These are phyloP conservation scores for Xylariaceae sp. DNA, from an alignment of 2,329 filamentous ascomycete genomes.

Conservation along the genomic window DNA sequence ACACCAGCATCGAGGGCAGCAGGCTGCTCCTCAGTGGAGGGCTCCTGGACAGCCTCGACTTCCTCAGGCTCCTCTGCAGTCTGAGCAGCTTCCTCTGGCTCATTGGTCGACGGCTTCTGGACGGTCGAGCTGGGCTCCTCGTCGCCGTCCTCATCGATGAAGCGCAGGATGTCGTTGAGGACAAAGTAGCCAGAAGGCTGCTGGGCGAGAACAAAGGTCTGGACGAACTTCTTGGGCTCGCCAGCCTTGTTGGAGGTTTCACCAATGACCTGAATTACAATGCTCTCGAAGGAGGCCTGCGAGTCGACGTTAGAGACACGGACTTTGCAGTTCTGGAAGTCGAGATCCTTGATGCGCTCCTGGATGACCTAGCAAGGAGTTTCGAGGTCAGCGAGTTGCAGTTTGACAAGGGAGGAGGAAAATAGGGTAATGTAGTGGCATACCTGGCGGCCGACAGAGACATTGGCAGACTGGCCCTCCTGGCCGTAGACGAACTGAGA, in stretches of 20 bases:
- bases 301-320: slow-evolving; percentile 97
- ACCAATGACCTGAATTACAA: slow-evolving; percentile 96
- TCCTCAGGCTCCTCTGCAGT: slow-evolving; percentile 30
- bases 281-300: slow-evolving; percentile 86
- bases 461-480: slow-evolving; percentile 82
- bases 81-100: slow-evolving; percentile 26
- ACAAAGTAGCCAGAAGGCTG: slow-evolving; percentile 98
- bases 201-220: slow-evolving; percentile 94
- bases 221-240: slow-evolving; percentile 91
- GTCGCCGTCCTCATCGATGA: slow-evolving; percentile 80
- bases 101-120: slow-evolving; percentile 21
- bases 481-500: slow-evolving; percentile 92
- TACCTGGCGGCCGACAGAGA: slow-evolving; percentile 85
- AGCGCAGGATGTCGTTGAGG: slow-evolving; percentile 95
- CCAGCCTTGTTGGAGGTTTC: slow-evolving; percentile 93
- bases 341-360: slow-evolving; percentile 86
- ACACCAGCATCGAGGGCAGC: slow-evolving; percentile 39
- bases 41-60: slow-evolving; percentile 28
- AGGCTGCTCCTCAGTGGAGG: slow-evolving; percentile 35
- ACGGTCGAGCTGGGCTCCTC: slow-evolving; percentile 52
- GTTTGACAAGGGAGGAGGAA: not conserved
- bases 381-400: slow-evolving; percentile 1
- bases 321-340: slow-evolving; percentile 97
- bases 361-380: slow-evolving; percentile 67
- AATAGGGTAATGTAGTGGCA: slow-evolving; percentile 29